These are phyloP conservation scores for Oehlia diaphana DNA, from an alignment of 192 early-diverging fungal genomes.

Conservation along the genomic window DNA sequence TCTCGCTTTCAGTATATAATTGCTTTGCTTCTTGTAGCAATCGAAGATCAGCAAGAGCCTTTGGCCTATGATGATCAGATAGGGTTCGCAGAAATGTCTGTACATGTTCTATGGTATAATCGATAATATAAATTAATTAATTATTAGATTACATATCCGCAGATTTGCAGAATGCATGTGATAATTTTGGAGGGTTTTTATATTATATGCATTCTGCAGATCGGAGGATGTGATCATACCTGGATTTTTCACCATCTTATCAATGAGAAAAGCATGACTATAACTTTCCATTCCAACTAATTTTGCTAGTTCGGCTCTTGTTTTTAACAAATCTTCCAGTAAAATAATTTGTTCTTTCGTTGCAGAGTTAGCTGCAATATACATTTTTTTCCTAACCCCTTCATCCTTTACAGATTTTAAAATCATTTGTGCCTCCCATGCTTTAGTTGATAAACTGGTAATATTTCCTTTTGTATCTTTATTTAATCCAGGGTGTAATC, in stretches of 20 bases:
- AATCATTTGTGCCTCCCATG: constrained; percentile 59
- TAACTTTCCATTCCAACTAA: constrained; percentile 80
- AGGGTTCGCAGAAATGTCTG: constrained; percentile 80
- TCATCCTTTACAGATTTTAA: constrained; percentile 65
- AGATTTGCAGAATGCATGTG: too few species aligned
- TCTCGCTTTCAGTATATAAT: constrained; percentile 9
- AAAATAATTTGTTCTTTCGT: constrained; percentile 58
- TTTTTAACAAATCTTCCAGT: constrained; percentile 74
- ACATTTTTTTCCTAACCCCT: constrained; percentile 69
- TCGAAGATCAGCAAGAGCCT: constrained; percentile 50
- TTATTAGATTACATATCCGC: background rate
- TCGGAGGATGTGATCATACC: constrained; percentile 36
- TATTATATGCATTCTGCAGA: too few species aligned
- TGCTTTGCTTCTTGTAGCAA: constrained; percentile 51
- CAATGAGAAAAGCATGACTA: constrained; percentile 80
- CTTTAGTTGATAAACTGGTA: constrained; percentile 60
- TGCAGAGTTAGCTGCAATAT: constrained; percentile 73
- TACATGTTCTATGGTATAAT: constrained; percentile 63
- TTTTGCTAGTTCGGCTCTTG: constrained; percentile 70
- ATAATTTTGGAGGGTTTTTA: too few species aligned
- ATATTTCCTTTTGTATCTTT: constrained; percentile 37
- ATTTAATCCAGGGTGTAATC: constrained; percentile 36
- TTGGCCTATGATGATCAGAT: constrained; percentile 56
- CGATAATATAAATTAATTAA: background rate
- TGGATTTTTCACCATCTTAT: constrained; percentile 92